Percentiles rank a stretch among this genome's conserved stretches.
phyloP scores from a whole-genome alignment of 106 monocot genomes.

The Xerophyta viscosa region DNA sequence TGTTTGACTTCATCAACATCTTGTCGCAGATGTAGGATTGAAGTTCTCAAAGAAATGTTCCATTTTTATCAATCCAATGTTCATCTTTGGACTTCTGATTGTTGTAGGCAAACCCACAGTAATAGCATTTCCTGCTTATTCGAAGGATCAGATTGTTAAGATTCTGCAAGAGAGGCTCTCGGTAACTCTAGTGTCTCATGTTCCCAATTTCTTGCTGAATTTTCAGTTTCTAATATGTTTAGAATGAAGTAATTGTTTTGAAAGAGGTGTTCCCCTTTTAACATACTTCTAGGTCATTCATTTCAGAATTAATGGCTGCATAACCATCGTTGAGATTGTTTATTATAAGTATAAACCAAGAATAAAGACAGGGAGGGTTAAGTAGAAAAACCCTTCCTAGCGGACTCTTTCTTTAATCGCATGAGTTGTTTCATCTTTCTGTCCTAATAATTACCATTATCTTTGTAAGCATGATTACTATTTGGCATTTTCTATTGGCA shows the following conservation, averaged over 20 bases:
- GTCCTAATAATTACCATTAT: too few species aligned
- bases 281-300: too few species aligned
- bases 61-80: not conserved
- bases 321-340: too few species aligned
- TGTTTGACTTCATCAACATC: too few species aligned
- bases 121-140: conserved; percentile 74
- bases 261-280: too few species aligned
- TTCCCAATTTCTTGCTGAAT: not conserved
- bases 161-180: conserved; percentile 80
- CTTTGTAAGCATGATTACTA: not conserved
- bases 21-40: too few species aligned
- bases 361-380: too few species aligned
- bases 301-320: too few species aligned
- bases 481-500: conserved; percentile 13
- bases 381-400: too few species aligned
- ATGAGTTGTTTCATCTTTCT: too few species aligned
- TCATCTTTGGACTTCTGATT: not conserved
- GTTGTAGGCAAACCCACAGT: conserved; percentile 66
- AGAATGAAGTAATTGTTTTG: too few species aligned
- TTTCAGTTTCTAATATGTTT: not conserved
- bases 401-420: too few species aligned
- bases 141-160: conserved; percentile 75
- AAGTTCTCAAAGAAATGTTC: not conserved
- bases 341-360: not conserved
- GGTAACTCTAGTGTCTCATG: conserved; percentile 28